phyloP scores from a whole-genome alignment of 2,329 filamentous ascomycete species.

The Fusarium mangiferae region DNA sequence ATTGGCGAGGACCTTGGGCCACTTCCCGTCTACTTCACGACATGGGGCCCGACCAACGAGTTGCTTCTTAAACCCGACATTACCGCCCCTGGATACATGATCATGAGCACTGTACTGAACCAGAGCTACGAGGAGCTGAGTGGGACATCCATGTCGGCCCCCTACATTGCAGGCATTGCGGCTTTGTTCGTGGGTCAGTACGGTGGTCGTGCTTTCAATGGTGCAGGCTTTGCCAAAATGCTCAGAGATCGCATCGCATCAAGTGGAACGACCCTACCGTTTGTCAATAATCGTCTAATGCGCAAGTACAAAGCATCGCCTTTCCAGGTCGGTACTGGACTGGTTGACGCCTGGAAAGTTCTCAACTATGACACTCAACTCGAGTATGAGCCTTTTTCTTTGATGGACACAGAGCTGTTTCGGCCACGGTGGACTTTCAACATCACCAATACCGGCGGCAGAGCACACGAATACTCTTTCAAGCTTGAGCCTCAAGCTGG shows the following conservation, averaged over 20 bases:
- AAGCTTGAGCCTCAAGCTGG: slow-evolving; percentile 55
- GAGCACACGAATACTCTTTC: slow-evolving; percentile 54
- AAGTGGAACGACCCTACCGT: slow-evolving; percentile 48
- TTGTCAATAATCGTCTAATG: slow-evolving; percentile 39
- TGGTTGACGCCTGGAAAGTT: slow-evolving; percentile 59
- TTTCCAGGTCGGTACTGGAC: slow-evolving; percentile 58
- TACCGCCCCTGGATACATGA: slow-evolving; percentile 59
- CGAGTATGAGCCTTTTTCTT: slow-evolving; percentile 56
- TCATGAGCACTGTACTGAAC: slow-evolving; percentile 60
- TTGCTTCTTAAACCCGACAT: slow-evolving; percentile 62
- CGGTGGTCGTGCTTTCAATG: slow-evolving; percentile 54
- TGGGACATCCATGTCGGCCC: slow-evolving; percentile 67
- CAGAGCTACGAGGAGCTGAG: slow-evolving; percentile 57
- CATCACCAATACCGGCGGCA: slow-evolving; percentile 57
- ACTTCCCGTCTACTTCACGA: slow-evolving; percentile 58
- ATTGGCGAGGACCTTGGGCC: slow-evolving; percentile 41
- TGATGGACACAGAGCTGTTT: slow-evolving; percentile 61
- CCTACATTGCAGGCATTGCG: slow-evolving; percentile 63
- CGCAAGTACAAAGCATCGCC: slow-evolving; percentile 45
- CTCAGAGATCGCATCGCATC: slow-evolving; percentile 50
- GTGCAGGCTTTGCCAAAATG: slow-evolving; percentile 48
- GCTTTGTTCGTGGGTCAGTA: slow-evolving; percentile 57
- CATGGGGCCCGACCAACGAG: slow-evolving; percentile 64
- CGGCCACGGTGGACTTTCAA: slow-evolving; percentile 46
- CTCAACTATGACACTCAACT: slow-evolving; percentile 53